Percentiles rank a stretch among this genome's conserved stretches.
Evolutionary conservation across 768 basidiomycete genomes (phyloP).

Genomic region (Boletus huronensis): DNA sequence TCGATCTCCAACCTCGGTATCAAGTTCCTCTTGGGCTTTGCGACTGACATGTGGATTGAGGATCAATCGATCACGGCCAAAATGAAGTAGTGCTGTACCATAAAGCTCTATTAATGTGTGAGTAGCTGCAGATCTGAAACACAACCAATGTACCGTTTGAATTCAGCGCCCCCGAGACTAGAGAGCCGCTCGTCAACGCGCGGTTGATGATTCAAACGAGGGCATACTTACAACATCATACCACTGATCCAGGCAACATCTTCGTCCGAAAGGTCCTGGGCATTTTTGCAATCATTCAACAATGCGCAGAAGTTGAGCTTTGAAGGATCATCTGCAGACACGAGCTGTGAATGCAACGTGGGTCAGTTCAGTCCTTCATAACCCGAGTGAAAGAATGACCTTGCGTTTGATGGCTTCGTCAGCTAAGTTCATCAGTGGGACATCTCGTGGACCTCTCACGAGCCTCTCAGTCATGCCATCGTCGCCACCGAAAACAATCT

Average conservation of each 20-base stretch:
- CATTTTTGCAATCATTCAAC: conserved; percentile 3
- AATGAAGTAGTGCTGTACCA: conserved; percentile 1
- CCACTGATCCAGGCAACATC: conserved; percentile 10
- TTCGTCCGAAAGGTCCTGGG: conserved; percentile 2
- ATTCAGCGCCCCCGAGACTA: conserved; percentile 6
- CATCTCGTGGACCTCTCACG: too few species aligned
- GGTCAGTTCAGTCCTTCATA: neutral
- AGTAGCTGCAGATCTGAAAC: neutral
- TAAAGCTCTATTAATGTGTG: neutral
- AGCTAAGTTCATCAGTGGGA: neutral
- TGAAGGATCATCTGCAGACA: conserved; percentile 1
- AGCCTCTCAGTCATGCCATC: too few species aligned
- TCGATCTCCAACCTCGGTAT: neutral
- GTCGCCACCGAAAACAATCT: too few species aligned
- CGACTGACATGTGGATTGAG: conserved; percentile 1
- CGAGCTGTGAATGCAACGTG: neutral
- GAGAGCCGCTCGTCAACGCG: neutral
- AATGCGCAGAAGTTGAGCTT: conserved; percentile 3
- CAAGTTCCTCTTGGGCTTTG: conserved; percentile 6
- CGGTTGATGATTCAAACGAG: too few species aligned
- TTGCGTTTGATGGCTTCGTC: conserved; percentile 7
- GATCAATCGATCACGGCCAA: conserved; percentile 7
- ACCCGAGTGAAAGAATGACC: neutral
- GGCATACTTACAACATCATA: conserved; percentile 3
- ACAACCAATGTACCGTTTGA: neutral